A percentile compares a stretch with the other conserved stretches of the same genome.
Conservation (phyloP, 163 green algal genomes). For the Scenedesmus sp. region DNA sequence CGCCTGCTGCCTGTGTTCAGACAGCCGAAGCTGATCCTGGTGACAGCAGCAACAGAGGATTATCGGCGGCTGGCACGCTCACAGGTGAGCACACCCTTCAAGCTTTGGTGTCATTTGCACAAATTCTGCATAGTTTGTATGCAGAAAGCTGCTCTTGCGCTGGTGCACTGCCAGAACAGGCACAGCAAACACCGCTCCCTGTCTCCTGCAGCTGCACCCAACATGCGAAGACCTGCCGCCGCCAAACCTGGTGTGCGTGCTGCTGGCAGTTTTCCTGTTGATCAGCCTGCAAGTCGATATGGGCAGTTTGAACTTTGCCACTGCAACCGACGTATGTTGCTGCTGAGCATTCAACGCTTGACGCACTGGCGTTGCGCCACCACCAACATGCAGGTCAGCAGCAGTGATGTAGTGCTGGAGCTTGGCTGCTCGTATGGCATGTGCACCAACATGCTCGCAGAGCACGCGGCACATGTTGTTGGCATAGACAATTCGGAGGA, state of each 20-base stretch:
- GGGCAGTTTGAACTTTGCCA: too few relatives aligned
- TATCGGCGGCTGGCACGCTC: conserved; percentile 50
- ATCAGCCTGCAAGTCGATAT: too few relatives aligned
- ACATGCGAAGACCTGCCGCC: too few relatives aligned
- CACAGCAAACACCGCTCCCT: too few relatives aligned
- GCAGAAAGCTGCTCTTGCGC: background rate
- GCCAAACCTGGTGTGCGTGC: too few relatives aligned
- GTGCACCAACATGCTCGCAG: conserved; percentile 54
- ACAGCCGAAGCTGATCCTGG: conserved; percentile 14
- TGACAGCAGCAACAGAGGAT: conserved; percentile 26
- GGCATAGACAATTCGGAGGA: conserved; percentile 57
- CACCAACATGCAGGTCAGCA: conserved; percentile 47
- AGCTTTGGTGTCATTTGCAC: too few relatives aligned
- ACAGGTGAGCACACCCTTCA: conserved; percentile 8
- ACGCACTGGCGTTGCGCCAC: too few relatives aligned
- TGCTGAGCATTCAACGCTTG: too few relatives aligned
- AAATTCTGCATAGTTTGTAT: background rate
- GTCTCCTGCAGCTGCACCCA: too few relatives aligned
- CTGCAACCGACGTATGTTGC: too few relatives aligned
- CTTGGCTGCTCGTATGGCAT: conserved; percentile 57
- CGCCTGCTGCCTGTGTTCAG: conserved; percentile 37
- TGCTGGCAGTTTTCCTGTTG: background rate
- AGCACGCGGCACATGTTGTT: conserved; percentile 48
- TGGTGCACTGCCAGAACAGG: too few relatives aligned
- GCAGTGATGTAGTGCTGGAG: conserved; percentile 53